phyloP scores from a whole-genome alignment of 2,329 filamentous ascomycete species.

The Raffaelea arxii region DNA sequence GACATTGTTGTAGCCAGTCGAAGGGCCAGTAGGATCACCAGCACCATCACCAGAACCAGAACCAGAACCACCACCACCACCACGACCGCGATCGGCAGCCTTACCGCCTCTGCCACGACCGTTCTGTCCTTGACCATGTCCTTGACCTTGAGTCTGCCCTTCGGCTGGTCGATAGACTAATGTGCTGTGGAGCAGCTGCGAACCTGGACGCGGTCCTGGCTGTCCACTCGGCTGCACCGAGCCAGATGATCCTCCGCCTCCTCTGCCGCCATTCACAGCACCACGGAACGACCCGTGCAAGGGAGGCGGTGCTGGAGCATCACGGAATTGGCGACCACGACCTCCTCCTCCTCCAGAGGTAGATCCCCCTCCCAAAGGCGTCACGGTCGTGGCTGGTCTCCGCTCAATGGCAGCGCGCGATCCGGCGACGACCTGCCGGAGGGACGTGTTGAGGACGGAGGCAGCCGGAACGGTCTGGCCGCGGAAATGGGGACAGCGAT shows the following conservation, averaged over 20 bases:
- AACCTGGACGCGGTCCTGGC: conserved; percentile 16
- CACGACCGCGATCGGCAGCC: conserved; percentile 21
- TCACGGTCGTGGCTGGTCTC: conserved; percentile 25
- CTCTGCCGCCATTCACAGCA: conserved; percentile 38
- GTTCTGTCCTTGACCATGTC: conserved; percentile 10
- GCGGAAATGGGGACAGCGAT: conserved; percentile 84
- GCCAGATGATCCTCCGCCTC: too few relatives aligned
- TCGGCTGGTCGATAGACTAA: conserved; percentile 37
- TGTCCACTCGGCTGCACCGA: conserved; percentile 30
- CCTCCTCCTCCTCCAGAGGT: conserved; percentile 13
- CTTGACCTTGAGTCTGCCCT: conserved; percentile 13
- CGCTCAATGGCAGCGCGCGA: conserved; percentile 49
- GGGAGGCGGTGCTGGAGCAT: conserved; percentile 44
- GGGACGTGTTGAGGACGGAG: conserved; percentile 79
- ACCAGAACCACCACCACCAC: conserved; percentile 15
- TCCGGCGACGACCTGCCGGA: conserved; percentile 68
- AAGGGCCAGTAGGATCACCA: not conserved
- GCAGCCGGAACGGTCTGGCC: conserved; percentile 83
- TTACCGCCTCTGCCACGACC: conserved; percentile 17
- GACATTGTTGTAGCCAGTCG: conserved; percentile 39
- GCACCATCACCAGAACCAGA: conserved; percentile 12
- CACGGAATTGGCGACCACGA: conserved; percentile 42
- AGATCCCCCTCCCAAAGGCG: conserved; percentile 36
- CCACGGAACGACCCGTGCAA: conserved; percentile 49
- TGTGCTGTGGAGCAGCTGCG: conserved; percentile 38